Evolutionary conservation across 2,329 filamentous ascomycete genomes (phyloP), one percentile per base, ranked within the genome.

Genomic region (Aspergillus brasiliensis): DNA sequence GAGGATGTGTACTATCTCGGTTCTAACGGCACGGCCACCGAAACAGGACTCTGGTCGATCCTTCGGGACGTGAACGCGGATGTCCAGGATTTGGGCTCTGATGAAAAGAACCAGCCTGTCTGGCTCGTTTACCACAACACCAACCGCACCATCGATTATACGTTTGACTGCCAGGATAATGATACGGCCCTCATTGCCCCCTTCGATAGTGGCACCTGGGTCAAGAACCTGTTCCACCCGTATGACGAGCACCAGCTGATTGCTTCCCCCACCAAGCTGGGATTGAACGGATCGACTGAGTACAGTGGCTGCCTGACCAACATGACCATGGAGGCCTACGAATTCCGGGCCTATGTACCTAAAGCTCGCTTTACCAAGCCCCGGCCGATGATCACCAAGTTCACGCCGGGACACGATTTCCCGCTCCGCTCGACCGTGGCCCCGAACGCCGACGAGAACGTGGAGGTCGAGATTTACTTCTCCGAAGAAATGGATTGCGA

Each of bases 141-240:
- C 17, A 80, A 82, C 51, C 69, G 73, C 2, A 81, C 80, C 0
- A 77, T 75, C 3, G 79, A 78, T 4, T 88, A 86, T 67, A 72
- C 72, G 1, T 87, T 86, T 61, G 80, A 87, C 66, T 88, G 86
- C 70, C 73, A 67, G 21, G 73, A 78, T 19, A 71, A 71, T 17
- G 66, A 73, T 13, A 71, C 72, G 3, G 82, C 82, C 2, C 78
- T 88, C 23, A 73, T 88, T 34, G 74, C 85, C 5, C 84, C 86
- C 0, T 89, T 85, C 58, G 75, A 78, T 11, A 67, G 72, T 3
- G 81, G 80, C n/a, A 82, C 80, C 3, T 82, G 77, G 1, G 85
- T 89, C 62, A 85, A 83, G 69, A 87, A 87, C 64, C 68, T 89
- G 15, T 86, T 89, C 70, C 83, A 83, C 66, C 85, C 86, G 1